Evolutionary conservation across 768 basidiomycete genomes (phyloP).

Genomic region (Mycena metata): DNA sequence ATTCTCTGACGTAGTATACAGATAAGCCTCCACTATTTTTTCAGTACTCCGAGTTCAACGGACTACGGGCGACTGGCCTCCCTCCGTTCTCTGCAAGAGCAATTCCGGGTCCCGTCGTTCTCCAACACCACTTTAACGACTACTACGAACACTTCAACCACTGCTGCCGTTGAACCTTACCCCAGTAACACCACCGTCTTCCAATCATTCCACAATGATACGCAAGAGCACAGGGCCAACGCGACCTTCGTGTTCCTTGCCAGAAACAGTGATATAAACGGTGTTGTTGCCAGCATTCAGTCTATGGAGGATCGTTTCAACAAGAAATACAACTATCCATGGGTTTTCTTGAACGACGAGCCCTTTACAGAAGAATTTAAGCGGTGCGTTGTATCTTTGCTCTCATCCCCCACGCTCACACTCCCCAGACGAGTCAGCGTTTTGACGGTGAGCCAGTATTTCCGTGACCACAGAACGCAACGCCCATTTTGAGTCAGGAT

Average conservation of each 20-base stretch:
- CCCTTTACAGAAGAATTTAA: slow-evolving; percentile 83
- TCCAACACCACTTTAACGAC: not conserved
- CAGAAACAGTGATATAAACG: slow-evolving; percentile 65
- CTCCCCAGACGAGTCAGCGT: slow-evolving; percentile 60
- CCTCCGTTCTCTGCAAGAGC: slow-evolving; percentile 53
- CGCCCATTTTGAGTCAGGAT: too few species aligned
- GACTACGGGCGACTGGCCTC: slow-evolving; percentile 64
- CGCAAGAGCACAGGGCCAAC: slow-evolving; percentile 61
- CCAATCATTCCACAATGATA: slow-evolving; percentile 29
- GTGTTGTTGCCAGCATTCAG: slow-evolving; percentile 69
- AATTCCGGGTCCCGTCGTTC: slow-evolving; percentile 37
- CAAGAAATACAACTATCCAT: slow-evolving; percentile 78
- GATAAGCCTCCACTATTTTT: slow-evolving; percentile 70
- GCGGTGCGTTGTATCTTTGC: slow-evolving; percentile 51
- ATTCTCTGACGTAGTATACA: slow-evolving; percentile 44
- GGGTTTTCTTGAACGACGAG: slow-evolving; percentile 89
- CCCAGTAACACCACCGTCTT: slow-evolving; percentile 2
- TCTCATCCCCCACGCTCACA: slow-evolving; percentile 6
- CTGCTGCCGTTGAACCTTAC: not conserved
- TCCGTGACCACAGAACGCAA: too few species aligned
- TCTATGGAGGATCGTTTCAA: slow-evolving; percentile 91
- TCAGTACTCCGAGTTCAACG: slow-evolving; percentile 60
- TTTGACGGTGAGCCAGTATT: slow-evolving; percentile 54
- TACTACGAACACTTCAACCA: not conserved
- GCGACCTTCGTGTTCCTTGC: slow-evolving; percentile 86